Evolutionary conservation across 225 moss, liverwort and hornwort species (phyloP).

Genomic region (Anthoceros angustus): DNA sequence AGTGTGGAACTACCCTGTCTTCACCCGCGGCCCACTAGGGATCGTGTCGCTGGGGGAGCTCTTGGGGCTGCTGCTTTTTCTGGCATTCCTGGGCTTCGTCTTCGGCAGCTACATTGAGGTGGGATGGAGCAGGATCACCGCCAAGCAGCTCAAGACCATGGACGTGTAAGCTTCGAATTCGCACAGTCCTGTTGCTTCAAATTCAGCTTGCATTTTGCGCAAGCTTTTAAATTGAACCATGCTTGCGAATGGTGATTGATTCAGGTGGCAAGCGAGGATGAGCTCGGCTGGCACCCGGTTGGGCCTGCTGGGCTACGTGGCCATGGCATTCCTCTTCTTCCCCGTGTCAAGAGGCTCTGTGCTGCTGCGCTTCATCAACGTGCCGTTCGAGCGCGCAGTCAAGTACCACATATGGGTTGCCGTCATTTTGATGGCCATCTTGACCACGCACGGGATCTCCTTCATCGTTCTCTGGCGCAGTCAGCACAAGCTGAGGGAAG

Average conservation of each 20-base stretch:
- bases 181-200: too few relatives aligned
- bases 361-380: conserved; percentile 4
- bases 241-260: background rate
- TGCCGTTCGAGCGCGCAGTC: conserved; percentile 13
- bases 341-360: conserved; percentile 8
- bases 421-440: conserved; percentile 7
- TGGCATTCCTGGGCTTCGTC: background rate
- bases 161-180: background rate
- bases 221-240: too few relatives aligned
- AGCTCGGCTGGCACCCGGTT: background rate
- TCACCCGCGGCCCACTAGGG: background rate
- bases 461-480: conserved; percentile 13
- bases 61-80: background rate
- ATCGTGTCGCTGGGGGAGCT: background rate
- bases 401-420: conserved; percentile 14
- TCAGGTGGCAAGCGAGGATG: background rate
- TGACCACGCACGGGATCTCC: conserved; percentile 9
- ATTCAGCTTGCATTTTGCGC: too few relatives aligned
- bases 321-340: conserved; percentile 11
- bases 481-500: conserved; percentile 4
- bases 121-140: background rate
- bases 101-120: background rate
- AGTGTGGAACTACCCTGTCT: background rate
- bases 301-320: background rate
- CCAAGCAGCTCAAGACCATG: background rate